These are phyloP conservation scores for Stylonectria norvegica DNA, from an alignment of 2,329 filamentous ascomycete species.

Conservation along the genomic window DNA sequence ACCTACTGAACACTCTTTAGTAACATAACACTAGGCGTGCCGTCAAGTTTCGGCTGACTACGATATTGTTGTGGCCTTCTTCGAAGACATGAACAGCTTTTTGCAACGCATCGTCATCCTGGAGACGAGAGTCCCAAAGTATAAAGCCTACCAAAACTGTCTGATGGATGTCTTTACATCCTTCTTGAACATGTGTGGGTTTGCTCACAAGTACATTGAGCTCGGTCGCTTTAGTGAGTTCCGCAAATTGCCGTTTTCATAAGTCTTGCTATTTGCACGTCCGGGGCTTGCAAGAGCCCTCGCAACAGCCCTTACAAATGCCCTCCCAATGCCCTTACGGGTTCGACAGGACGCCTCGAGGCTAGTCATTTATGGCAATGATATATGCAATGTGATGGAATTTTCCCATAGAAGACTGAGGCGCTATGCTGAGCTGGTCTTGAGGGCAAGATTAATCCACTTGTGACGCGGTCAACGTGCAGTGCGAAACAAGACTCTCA, in stretches of 20 bases:
- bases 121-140: slow-evolving; percentile 29
- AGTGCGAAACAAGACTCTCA: too few relatives aligned
- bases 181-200: slow-evolving; percentile 31
- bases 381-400: too few relatives aligned
- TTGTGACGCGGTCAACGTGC: too few relatives aligned
- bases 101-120: slow-evolving; percentile 33
- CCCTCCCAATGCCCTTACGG: too few relatives aligned
- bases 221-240: slow-evolving; percentile 31
- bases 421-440: too few relatives aligned
- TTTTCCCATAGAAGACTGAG: too few relatives aligned
- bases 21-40: slow-evolving; percentile 19
- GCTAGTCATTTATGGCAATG: too few relatives aligned
- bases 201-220: slow-evolving; percentile 34
- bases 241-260: background rate
- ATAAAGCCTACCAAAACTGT: slow-evolving; percentile 31
- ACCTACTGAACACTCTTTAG: background rate
- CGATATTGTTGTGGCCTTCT: slow-evolving; percentile 37
- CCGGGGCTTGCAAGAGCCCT: too few relatives aligned
- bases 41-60: slow-evolving; percentile 35
- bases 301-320: too few relatives aligned
- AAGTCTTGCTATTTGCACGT: too few relatives aligned
- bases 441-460: too few relatives aligned
- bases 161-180: slow-evolving; percentile 37
- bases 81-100: slow-evolving; percentile 37
- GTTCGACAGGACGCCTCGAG: background rate